Conservation (phyloP, 805 yeast species). For the Cyberlindnera mycetangii region DNA sequence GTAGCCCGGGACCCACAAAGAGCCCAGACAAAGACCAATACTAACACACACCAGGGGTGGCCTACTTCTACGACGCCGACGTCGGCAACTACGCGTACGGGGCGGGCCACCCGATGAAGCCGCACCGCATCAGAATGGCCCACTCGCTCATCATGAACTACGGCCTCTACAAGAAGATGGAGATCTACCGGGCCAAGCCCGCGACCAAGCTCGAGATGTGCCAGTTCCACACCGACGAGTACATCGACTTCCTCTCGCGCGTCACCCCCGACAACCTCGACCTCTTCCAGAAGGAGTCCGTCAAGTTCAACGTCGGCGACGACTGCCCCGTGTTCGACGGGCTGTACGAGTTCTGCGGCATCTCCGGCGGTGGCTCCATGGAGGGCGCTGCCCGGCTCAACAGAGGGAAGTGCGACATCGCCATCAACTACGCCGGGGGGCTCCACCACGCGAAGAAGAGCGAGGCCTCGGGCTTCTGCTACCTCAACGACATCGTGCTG, state of each 20-base stretch:
- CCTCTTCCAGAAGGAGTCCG: constrained; percentile 81
- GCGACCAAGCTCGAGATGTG: constrained; percentile 98
- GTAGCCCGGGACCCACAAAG: too few species aligned
- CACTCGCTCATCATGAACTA: constrained; percentile 96
- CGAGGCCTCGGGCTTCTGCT: constrained; percentile 89
- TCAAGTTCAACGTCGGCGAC: constrained; percentile 93
- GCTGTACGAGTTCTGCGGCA: constrained; percentile 68
- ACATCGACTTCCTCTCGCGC: constrained; percentile 85
- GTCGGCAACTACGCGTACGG: constrained; percentile 98
- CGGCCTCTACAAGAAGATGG: constrained; percentile 95
- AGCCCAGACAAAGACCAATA: too few species aligned
- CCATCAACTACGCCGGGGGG: constrained; percentile 93
- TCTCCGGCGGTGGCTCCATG: constrained; percentile 85
- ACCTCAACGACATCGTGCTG: constrained; percentile 84
- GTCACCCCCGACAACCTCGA: constrained; percentile 93
- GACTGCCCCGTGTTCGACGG: constrained; percentile 88
- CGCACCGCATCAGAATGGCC: constrained; percentile 98
- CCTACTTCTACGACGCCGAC: constrained; percentile 69
- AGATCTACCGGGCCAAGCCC: constrained; percentile 87
- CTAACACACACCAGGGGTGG: constrained; percentile 41
- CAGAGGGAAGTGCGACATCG: constrained; percentile 82
- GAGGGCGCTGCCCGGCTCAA: constrained; percentile 86
- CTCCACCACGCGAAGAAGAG: constrained; percentile 89
- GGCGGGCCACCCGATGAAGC: constrained; percentile 99
- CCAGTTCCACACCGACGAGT: constrained; percentile 97